Percentiles rank a stretch among this genome's conserved stretches.
phyloP scores from a whole-genome alignment of 306 rosid genomes.

The Begonia masoniana region DNA sequence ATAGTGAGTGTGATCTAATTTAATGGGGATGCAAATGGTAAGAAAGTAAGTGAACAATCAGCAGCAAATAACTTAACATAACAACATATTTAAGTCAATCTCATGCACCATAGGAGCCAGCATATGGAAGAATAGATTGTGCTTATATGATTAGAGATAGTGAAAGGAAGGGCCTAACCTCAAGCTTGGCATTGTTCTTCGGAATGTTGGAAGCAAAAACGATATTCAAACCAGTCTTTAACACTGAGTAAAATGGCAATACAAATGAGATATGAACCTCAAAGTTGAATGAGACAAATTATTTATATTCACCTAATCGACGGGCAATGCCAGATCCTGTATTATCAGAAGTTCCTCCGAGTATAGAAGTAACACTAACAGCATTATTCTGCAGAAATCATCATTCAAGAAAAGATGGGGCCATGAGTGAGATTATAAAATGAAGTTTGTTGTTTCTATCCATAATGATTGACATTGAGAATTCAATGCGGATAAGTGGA shows the following conservation, averaged over 20 bases:
- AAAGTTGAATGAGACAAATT: neutral
- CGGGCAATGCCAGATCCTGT: slow-evolving; percentile 82
- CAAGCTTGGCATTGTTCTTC: slow-evolving; percentile 57
- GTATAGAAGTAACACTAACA: slow-evolving; percentile 60
- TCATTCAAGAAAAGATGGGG: neutral
- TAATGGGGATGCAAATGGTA: neutral
- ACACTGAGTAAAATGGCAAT: slow-evolving; percentile 26
- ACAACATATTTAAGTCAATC: neutral
- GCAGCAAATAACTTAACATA: neutral
- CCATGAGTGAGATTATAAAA: too few species aligned
- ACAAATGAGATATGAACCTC: slow-evolving; percentile 2
- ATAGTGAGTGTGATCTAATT: neutral
- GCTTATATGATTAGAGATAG: too few species aligned
- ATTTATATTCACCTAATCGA: slow-evolving; percentile 39
- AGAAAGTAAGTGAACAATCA: neutral
- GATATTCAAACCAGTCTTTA: slow-evolving; percentile 68
- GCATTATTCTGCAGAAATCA: slow-evolving; percentile 27
- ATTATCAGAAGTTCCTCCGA: slow-evolving; percentile 81
- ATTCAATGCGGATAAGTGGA: too few species aligned
- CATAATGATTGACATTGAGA: too few species aligned
- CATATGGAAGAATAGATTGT: too few species aligned
- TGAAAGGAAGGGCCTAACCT: slow-evolving; percentile 25
- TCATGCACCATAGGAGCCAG: neutral
- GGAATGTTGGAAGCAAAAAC: slow-evolving; percentile 82
- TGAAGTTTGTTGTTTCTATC: too few species aligned